Percentiles rank a stretch among this genome's conserved stretches.
phyloP scores from a whole-genome alignment of 2,329 filamentous ascomycete genomes.

The Cytospora paraplurivora region DNA sequence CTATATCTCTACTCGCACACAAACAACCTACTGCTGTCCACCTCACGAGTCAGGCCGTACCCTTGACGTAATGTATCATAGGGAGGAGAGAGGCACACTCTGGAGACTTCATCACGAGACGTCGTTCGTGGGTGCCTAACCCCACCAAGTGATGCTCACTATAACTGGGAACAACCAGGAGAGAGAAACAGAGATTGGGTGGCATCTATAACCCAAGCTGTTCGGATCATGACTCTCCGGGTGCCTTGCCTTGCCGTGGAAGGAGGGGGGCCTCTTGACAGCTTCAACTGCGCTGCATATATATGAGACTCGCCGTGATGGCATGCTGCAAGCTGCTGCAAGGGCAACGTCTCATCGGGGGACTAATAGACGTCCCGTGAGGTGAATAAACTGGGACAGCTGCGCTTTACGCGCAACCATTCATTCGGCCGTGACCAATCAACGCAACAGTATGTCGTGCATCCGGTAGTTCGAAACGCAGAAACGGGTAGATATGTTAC shows the following conservation, averaged over 20 bases:
- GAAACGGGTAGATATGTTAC: slow-evolving; percentile 18
- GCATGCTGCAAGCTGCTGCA: slow-evolving; percentile 14
- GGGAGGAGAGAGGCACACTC: not conserved
- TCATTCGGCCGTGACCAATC: not conserved
- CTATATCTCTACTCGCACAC: too few species aligned
- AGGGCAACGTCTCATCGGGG: slow-evolving; percentile 20
- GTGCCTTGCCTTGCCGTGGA: not conserved
- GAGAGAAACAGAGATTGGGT: slow-evolving; percentile 11
- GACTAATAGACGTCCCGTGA: not conserved
- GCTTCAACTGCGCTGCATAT: not conserved
- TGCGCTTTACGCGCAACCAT: slow-evolving; percentile 13
- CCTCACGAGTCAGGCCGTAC: too few species aligned
- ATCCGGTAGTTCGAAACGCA: slow-evolving; percentile 11
- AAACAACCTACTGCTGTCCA: too few species aligned
- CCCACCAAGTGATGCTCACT: slow-evolving; percentile 8
- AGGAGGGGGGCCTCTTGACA: not conserved
- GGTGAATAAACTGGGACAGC: not conserved
- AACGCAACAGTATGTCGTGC: slow-evolving; percentile 19
- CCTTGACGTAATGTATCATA: too few species aligned
- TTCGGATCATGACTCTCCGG: not conserved
- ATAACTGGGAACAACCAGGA: not conserved
- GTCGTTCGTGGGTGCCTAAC: not conserved
- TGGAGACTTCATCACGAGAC: not conserved
- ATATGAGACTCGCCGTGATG: not conserved
- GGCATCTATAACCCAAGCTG: slow-evolving; percentile 4